Evolutionary conservation across 176 grass and related monocot genomes (phyloP).

Genomic region (Triticum monococcum): DNA sequence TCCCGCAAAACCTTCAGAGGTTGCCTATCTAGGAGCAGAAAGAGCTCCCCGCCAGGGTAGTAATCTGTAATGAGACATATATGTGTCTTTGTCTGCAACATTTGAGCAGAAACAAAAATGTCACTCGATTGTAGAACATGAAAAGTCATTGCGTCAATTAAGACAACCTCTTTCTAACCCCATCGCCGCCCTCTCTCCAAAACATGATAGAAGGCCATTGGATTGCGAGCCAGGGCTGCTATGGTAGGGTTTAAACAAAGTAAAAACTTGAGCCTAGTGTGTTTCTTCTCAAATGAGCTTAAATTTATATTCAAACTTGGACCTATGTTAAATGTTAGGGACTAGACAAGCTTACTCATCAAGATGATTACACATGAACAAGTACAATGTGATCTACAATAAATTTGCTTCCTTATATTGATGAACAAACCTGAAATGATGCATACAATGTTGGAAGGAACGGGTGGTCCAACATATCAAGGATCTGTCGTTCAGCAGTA

Average conservation of each 20-base stretch:
- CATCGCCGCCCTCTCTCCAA: not conserved
- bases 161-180: not conserved
- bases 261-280: not conserved
- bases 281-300: not conserved
- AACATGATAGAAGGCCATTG: not conserved
- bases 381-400: not conserved
- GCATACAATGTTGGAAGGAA: slow-evolving; percentile 96
- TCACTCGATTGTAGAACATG: not conserved
- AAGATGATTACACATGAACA: slow-evolving; percentile 22
- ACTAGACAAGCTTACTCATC: not conserved
- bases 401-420: not conserved
- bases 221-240: not conserved
- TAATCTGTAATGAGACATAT: slow-evolving; percentile 91
- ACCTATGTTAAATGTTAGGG: slow-evolving; percentile 8
- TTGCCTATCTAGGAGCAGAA: slow-evolving; percentile 82
- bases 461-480: slow-evolving; percentile 91
- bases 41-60: slow-evolving; percentile 86
- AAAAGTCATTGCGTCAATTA: not conserved
- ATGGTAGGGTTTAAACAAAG: not conserved
- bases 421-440: slow-evolving; percentile 83
- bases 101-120: slow-evolving; percentile 15
- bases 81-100: slow-evolving; percentile 84
- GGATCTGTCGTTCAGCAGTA: slow-evolving; percentile 77
- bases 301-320: not conserved
- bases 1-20: slow-evolving; percentile 78